phyloP scores from a whole-genome alignment of 257 asterid genomes.

The Scutellaria barbata region DNA sequence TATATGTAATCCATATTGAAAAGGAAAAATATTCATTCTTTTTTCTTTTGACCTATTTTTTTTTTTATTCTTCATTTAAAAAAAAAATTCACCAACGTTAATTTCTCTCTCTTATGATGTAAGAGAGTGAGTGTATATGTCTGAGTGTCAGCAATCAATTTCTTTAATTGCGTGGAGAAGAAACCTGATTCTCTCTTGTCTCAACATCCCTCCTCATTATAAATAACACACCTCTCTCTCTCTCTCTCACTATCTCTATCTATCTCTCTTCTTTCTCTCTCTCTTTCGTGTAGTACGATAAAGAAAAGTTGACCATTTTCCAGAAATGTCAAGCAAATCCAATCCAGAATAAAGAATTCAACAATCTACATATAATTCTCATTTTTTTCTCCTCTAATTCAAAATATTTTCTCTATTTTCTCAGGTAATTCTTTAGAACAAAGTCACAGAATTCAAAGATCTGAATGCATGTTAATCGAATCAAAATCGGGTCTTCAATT shows the following conservation, averaged over 20 bases:
- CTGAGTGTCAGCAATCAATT: constrained; percentile 9
- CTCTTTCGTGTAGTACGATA: not conserved
- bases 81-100: not conserved
- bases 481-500: constrained; percentile 22
- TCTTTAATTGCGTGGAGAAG: constrained; percentile 37
- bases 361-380: no score
- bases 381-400: not conserved
- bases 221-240: constrained; percentile 38
- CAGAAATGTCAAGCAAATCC: not conserved
- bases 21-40: not conserved
- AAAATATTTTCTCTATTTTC: not conserved
- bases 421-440: not conserved
- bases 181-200: constrained; percentile 56
- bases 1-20: not conserved
- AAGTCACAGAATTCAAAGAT: constrained; percentile 11
- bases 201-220: constrained; percentile 29
- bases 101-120: not conserved
- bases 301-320: not conserved
- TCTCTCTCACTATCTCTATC: constrained; percentile 29
- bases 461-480: not conserved
- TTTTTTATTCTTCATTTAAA: not conserved
- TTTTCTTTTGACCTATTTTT: not conserved
- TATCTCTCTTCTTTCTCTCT: constrained; percentile 14
- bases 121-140: not conserved
- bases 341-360: no score